Evolutionary conservation across 148 eudicot species (phyloP), one percentile per base, ranked within the genome.

Genomic region (Linanthus parryae): DNA sequence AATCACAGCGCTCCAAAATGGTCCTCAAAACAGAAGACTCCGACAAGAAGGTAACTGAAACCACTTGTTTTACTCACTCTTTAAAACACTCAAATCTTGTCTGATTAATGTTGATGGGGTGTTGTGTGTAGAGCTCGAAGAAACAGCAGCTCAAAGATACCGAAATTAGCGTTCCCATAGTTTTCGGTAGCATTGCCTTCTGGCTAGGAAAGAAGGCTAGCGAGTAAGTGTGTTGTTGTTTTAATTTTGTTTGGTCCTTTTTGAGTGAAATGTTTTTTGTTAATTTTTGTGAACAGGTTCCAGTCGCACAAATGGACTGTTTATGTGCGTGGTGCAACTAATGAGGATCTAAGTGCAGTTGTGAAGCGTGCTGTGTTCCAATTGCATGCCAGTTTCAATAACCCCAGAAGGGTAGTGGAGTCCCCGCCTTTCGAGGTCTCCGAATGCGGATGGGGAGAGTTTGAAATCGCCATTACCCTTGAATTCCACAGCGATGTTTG

Each of bases 361-460:
- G 58, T 92, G 16, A 87, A 92, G 76, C 80, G 82, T 17, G 96
- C 63, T 28, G 90, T 87, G 16, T 92, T 91, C 59, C 98, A 91
- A 25, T 73, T 91, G 59, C 98, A 91, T 45, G 83, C 98, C 3
- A 92, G 88, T 75, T 92, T 87, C 50, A 79, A 84, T 63, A 82
- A 84, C 54, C 96, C 95, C 11, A 67, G 72, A 18, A 81, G 98
- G 68, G 77, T 77, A 20, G 47, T 92, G 46, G 94, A 92, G 30
- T 57, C 81, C 26, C 83, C 96, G 1, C 98, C 98, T 5, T 92
- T 81, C 18, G 96, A 92, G 62, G 55, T 92, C 50, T 70, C 85
- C 2, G 98, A 91, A 63, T 79, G 65, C 26, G 98, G 98, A 5
- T 92, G 96, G 98, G 98, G 98, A 55, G 98, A 92, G 79, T 92